These are phyloP conservation scores for Penicillium verrucosum DNA, from an alignment of 2,329 filamentous ascomycete species.

Conservation along the genomic window DNA sequence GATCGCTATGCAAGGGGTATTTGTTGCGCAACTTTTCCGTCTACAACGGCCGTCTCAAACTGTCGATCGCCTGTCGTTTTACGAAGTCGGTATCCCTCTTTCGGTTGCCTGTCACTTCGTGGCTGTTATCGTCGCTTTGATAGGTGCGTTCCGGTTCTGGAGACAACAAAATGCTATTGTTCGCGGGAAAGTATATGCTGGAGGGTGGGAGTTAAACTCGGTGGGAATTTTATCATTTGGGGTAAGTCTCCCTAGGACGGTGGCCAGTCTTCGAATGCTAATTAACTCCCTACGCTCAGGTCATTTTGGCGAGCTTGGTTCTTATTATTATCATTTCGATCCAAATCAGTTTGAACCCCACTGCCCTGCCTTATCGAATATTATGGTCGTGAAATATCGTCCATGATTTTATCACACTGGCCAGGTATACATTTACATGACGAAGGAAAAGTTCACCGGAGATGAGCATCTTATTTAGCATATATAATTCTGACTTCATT, in stretches of 20 bases:
- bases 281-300: conserved; percentile 1
- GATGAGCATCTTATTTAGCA: background rate
- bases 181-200: conserved; percentile 55
- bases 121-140: conserved; percentile 48
- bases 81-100: conserved; percentile 59
- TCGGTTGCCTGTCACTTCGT: conserved; percentile 47
- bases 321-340: conserved; percentile 19
- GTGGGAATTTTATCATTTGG: conserved; percentile 43
- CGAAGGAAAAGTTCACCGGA: background rate
- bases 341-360: conserved; percentile 10
- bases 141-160: conserved; percentile 61
- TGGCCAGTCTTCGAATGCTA: background rate
- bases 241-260: background rate
- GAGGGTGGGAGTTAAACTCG: conserved; percentile 57
- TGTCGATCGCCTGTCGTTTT: conserved; percentile 54
- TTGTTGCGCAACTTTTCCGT: conserved; percentile 66
- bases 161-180: conserved; percentile 59
- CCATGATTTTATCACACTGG: background rate
- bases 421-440: background rate
- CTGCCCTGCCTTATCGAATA: background rate
- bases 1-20: conserved; percentile 63
- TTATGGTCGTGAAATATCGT: background rate
- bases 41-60: conserved; percentile 41
- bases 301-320: conserved; percentile 18
- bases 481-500: background rate